These are phyloP conservation scores for Mycena crocata DNA, from an alignment of 768 basidiomycete genomes.

Conservation along the genomic window DNA sequence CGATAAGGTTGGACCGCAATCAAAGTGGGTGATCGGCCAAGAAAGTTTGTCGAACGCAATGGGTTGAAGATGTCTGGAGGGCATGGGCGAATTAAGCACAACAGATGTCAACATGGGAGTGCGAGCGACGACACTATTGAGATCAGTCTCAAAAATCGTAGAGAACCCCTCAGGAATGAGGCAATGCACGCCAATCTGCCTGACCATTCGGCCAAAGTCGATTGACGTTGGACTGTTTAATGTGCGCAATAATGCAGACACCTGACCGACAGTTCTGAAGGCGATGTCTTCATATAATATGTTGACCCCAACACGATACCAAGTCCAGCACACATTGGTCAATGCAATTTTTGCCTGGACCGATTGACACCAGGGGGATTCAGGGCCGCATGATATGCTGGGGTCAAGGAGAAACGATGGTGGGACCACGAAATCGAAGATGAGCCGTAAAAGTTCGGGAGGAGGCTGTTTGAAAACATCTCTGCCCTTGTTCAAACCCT, in stretches of 20 bases:
- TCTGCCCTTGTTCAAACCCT: background rate
- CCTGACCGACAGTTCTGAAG: slow-evolving; percentile 9
- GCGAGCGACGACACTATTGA: background rate
- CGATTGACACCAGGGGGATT: slow-evolving; percentile 13
- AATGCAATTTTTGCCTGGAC: background rate
- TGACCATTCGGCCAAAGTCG: slow-evolving; percentile 11
- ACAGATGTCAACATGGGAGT: slow-evolving; percentile 2
- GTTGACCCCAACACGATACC: background rate
- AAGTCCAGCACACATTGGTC: slow-evolving; percentile 15
- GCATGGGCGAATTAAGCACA: background rate
- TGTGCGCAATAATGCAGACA: slow-evolving; percentile 10
- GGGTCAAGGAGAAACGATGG: slow-evolving; percentile 18
- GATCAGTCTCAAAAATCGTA: background rate
- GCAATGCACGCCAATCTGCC: slow-evolving; percentile 11
- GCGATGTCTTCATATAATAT: slow-evolving; percentile 12
- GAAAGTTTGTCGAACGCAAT: background rate
- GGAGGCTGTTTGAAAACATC: slow-evolving; percentile 5
- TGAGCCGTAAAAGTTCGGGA: slow-evolving; percentile 5
- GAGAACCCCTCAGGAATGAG: background rate
- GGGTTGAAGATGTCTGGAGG: background rate
- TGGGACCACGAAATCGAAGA: background rate
- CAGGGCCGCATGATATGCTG: background rate
- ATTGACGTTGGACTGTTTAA: background rate
- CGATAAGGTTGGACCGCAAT: too few relatives aligned
- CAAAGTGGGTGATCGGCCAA: background rate